Base-by-base conservation (phyloP, 2,329 filamentous ascomycete genomes). In the Aspergillus eucalypticola region DNA sequence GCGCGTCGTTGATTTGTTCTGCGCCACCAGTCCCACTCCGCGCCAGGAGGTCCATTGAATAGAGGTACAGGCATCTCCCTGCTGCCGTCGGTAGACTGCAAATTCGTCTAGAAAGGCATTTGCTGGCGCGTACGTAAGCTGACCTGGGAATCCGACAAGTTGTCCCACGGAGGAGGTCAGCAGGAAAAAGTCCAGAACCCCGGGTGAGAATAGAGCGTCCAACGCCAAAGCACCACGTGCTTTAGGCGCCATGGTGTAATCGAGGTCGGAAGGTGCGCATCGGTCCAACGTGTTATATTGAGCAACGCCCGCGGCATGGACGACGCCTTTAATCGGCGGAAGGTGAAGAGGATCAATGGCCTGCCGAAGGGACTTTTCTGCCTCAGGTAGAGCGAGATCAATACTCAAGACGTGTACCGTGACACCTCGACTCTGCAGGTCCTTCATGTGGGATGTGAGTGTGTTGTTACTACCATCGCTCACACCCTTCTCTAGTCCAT, bases 401-500 rank as follows among this genome's bases (percentile, higher is more conserved):
- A 80, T 48, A 4, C 76, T 29, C 0, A 80, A 44, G 3, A 67
- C 57, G 57, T 69, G 69, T 21, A 73, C 68, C 27, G 71, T 72
- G 5, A 72, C 76, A 15, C 71, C 75, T 1, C 51, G 58, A 78
- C 71, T 54, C 66, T 66, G 13, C 66, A 42, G 17, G 70, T 62
- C 27, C 67, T 56, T 5, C 62, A 29, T 6, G 60, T 54, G 1
- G 56, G 49, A 6, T 8, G 21, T n/a, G n/a, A 50, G 3, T 23
- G 35, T 35, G 19, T 21, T 8, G 35, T 48, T 35, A 3, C 15
- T 25, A 10, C 17, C 42, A 8, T 50, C 17, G 76, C 77, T 78
- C 7, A 66, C 49, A 2, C 62, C 66, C 72, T 8, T 69, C 67
- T 2, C 78, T 1, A 81, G 66, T 1, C 39, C 59, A 10, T 74